Evolutionary conservation across 768 basidiomycete genomes (phyloP).

Genomic region (Strobilomyces confusus): DNA sequence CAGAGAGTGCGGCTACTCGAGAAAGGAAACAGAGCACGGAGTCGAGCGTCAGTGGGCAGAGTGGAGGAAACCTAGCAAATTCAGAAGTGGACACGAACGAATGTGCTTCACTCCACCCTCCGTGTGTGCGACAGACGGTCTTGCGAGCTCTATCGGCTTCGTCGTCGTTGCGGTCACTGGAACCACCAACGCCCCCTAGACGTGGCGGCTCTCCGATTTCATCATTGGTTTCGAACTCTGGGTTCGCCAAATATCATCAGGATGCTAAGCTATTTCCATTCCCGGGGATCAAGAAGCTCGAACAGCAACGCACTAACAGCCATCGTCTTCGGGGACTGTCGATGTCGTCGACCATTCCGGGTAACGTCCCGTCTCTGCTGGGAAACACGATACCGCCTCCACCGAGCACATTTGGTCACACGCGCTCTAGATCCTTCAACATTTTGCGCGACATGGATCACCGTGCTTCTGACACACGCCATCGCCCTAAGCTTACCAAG

Average conservation of each 20-base stretch:
- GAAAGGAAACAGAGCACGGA: no score
- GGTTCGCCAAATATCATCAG: conserved; percentile 63
- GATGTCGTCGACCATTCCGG: conserved; percentile 45
- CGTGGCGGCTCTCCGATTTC: conserved; percentile 72
- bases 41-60: no score
- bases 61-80: no score
- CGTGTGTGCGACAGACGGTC: conserved; percentile 44
- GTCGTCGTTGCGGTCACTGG: conserved; percentile 53
- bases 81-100: no score
- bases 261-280: conserved; percentile 83
- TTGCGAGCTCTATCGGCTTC: conserved; percentile 68
- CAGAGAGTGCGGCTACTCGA: no score
- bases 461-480: conserved; percentile 65
- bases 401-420: conserved; percentile 47
- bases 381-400: conserved; percentile 41
- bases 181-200: conserved; percentile 50
- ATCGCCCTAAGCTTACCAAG: conserved; percentile 41
- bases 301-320: conserved; percentile 57
- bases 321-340: conserved; percentile 51
- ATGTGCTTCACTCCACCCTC: background rate
- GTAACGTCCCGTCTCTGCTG: conserved; percentile 41
- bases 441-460: conserved; percentile 56
- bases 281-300: conserved; percentile 78
- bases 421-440: conserved; percentile 48
- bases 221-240: conserved; percentile 65